These are phyloP conservation scores for Sporothrix inflata DNA, from an alignment of 2,329 filamentous ascomycete species.

Conservation along the genomic window DNA sequence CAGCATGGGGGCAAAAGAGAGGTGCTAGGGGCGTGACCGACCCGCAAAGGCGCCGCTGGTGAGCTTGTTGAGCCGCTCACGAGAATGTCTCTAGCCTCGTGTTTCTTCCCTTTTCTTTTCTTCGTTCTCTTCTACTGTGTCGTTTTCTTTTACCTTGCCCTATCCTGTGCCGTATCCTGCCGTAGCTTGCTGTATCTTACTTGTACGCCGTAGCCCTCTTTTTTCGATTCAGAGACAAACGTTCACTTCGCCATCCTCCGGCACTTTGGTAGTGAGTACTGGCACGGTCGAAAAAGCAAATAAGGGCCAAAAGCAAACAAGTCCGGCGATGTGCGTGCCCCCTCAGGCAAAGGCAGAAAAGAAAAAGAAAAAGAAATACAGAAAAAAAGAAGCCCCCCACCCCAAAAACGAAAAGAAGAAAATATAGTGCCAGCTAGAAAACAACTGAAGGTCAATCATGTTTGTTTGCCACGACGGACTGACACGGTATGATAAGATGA, in stretches of 20 bases:
- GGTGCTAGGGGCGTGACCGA: not conserved
- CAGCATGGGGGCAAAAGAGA: not conserved
- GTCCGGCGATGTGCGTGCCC: not conserved
- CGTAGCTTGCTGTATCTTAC: slow-evolving; percentile 1
- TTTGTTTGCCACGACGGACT: not conserved
- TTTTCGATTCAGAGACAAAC: not conserved
- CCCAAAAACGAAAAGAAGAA: not conserved
- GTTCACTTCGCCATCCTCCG: not conserved
- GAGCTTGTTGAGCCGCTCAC: not conserved
- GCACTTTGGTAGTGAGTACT: slow-evolving; percentile 7
- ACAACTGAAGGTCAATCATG: not conserved
- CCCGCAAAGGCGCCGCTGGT: not conserved
- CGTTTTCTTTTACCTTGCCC: no score
- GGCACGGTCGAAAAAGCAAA: slow-evolving; percentile 5
- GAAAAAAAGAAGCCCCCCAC: no score
- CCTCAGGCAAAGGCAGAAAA: not conserved
- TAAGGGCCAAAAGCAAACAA: not conserved
- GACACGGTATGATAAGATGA: not conserved
- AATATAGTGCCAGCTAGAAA: not conserved
- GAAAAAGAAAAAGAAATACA: not conserved
- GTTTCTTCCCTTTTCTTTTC: not conserved
- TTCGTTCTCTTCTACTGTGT: not conserved
- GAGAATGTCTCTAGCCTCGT: not conserved
- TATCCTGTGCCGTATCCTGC: not conserved
- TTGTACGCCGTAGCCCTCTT: no score